phyloP scores from a whole-genome alignment of 768 basidiomycete genomes.

The Trametes cingulata region DNA sequence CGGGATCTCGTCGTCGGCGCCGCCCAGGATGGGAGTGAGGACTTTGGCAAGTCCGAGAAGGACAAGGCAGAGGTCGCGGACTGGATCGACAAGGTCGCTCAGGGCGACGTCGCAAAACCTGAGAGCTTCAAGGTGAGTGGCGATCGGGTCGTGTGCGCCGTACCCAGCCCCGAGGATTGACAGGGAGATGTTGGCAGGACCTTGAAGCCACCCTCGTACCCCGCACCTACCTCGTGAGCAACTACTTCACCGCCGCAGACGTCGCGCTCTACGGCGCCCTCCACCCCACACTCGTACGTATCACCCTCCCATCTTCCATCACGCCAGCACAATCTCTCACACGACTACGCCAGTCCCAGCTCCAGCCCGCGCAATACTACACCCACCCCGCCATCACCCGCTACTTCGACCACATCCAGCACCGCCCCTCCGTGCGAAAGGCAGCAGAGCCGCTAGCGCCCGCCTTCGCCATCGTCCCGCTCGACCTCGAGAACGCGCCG shows the following conservation, averaged over 20 bases:
- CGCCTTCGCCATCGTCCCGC: slow-evolving; percentile 55
- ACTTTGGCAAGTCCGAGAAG: slow-evolving; percentile 55
- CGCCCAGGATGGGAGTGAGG: slow-evolving; percentile 42
- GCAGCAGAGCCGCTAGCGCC: slow-evolving; percentile 53
- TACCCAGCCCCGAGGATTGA: not conserved
- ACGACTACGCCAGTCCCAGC: slow-evolving; percentile 53
- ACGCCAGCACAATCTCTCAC: not conserved
- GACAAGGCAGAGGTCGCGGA: slow-evolving; percentile 62
- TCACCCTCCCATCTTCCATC: not conserved
- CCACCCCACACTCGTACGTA: slow-evolving; percentile 74
- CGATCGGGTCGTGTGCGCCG: not conserved
- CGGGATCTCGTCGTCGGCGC: slow-evolving; percentile 52
- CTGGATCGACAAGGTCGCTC: slow-evolving; percentile 70
- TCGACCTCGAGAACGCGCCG: slow-evolving; percentile 80
- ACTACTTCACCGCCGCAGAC: slow-evolving; percentile 87
- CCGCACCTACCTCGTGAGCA: slow-evolving; percentile 83
- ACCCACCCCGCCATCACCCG: slow-evolving; percentile 81
- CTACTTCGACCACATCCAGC: slow-evolving; percentile 95
- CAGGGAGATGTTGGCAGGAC: slow-evolving; percentile 44
- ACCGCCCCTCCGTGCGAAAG: slow-evolving; percentile 58
- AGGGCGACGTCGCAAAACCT: slow-evolving; percentile 48
- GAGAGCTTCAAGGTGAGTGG: slow-evolving; percentile 51
- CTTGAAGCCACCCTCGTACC: slow-evolving; percentile 71
- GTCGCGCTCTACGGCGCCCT: slow-evolving; percentile 89
- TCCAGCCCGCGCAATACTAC: slow-evolving; percentile 74